These are phyloP conservation scores for Hypoxylon sp. DNA, from an alignment of 2,329 filamentous ascomycete species.

Conservation along the genomic window DNA sequence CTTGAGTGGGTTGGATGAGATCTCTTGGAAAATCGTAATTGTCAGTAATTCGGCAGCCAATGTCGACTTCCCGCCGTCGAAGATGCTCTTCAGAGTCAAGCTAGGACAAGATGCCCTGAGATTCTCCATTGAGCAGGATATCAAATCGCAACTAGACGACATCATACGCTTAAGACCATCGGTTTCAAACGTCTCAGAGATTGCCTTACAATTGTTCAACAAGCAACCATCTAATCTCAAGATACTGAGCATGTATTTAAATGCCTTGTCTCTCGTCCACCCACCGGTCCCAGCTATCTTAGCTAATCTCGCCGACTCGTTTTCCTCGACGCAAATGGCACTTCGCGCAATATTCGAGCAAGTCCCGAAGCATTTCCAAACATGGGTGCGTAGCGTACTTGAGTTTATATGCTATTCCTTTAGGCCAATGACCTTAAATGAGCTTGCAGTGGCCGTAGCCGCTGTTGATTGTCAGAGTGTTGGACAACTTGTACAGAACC, in stretches of 20 bases:
- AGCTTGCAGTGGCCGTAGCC: constrained; percentile 22
- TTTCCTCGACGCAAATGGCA: constrained; percentile 18
- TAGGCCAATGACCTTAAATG: constrained; percentile 14
- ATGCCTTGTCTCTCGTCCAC: neutral
- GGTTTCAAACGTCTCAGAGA: neutral
- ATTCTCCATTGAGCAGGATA: constrained; percentile 19
- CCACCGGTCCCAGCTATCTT: constrained; percentile 9
- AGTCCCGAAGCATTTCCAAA: constrained; percentile 11
- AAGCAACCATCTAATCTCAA: constrained; percentile 15
- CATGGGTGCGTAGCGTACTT: constrained; percentile 19
- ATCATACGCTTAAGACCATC: neutral
- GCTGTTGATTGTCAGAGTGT: constrained; percentile 10
- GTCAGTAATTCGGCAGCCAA: neutral
- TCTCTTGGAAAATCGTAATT: constrained; percentile 29
- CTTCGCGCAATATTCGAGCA: constrained; percentile 16
- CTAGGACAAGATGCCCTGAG: constrained; percentile 10
- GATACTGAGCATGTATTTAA: constrained; percentile 15
- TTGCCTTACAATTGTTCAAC: constrained; percentile 5
- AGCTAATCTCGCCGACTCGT: constrained; percentile 7
- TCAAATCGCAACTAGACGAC: constrained; percentile 15
- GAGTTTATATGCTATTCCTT: constrained; percentile 25
- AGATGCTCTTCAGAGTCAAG: neutral
- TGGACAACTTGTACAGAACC: constrained; percentile 10
- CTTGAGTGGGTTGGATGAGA: constrained; percentile 8
- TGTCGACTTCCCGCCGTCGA: constrained; percentile 1